Evolutionary conservation across 345 rosid genomes (phyloP).

Genomic region (Lumnitzera racemosa): DNA sequence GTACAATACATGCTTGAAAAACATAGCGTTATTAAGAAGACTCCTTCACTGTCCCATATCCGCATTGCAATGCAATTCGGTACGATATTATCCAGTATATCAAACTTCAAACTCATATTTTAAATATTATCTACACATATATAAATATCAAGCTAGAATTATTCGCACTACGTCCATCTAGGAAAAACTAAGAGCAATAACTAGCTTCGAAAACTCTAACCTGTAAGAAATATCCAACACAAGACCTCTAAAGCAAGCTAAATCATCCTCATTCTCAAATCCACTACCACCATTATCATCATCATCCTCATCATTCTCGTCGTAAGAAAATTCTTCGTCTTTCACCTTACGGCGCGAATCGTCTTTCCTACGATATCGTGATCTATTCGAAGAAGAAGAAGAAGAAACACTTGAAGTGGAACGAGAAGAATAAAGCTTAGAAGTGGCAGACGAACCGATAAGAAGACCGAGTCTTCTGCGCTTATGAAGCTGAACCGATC

Average conservation of each 20-base stretch:
- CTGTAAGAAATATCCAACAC: constrained; percentile 23
- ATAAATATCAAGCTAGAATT: no score
- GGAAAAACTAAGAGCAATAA: neutral
- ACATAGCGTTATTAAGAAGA: no score
- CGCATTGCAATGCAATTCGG: no score
- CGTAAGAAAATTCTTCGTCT: neutral
- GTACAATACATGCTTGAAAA: no score
- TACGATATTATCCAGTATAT: no score
- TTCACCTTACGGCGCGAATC: no score
- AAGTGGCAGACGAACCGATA: constrained; percentile 1
- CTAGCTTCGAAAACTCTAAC: constrained; percentile 2
- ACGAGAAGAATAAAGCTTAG: constrained; percentile 8
- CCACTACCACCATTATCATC: constrained; percentile 3
- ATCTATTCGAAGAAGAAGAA: neutral
- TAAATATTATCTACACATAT: no score
- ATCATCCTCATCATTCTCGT: constrained; percentile 2
- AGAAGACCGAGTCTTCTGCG: constrained; percentile 3
- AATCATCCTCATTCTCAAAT: constrained; percentile 9
- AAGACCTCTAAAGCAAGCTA: constrained; percentile 20
- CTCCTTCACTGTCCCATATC: no score
- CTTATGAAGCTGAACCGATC: constrained; percentile 6
- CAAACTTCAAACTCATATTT: no score
- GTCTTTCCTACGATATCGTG: neutral
- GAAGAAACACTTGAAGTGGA: neutral
- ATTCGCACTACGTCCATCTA: no score